Evolutionary conservation across 1,284 basidiomycete genomes (phyloP).

Genomic region (Grifola frondosa): DNA sequence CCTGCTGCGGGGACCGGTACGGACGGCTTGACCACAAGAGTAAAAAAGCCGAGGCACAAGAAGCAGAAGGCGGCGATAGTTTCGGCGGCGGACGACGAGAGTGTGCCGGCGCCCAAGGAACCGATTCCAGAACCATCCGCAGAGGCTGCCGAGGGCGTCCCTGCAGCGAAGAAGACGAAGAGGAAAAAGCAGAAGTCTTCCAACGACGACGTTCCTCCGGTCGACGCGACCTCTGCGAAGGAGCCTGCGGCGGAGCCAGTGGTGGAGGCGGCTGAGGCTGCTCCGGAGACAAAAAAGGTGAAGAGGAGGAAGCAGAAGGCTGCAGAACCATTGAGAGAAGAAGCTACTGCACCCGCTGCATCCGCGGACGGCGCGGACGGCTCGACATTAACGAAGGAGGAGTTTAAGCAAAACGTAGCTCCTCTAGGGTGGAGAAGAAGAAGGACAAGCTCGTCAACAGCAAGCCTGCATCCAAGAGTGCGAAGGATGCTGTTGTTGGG

Average conservation of each 20-base stretch:
- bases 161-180: constrained; percentile 20
- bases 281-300: not conserved
- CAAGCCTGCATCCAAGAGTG: constrained; percentile 43
- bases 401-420: constrained; percentile 48
- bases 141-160: constrained; percentile 6
- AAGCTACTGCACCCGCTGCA: constrained; percentile 1
- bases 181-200: constrained; percentile 20
- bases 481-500: constrained; percentile 54
- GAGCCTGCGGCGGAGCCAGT: not conserved
- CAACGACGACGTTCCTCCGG: constrained; percentile 1
- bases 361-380: not conserved
- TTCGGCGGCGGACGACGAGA: constrained; percentile 2
- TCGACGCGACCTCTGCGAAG: not conserved
- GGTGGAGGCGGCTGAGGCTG: too few relatives aligned
- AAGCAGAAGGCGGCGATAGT: constrained; percentile 50
- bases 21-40: constrained; percentile 9
- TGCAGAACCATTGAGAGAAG: not conserved
- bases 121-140: too few relatives aligned
- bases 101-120: not conserved
- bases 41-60: constrained; percentile 43
- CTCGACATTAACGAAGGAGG: constrained; percentile 17
- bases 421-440: constrained; percentile 53
- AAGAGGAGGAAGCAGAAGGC: too few relatives aligned
- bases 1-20: constrained; percentile 7
- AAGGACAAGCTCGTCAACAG: constrained; percentile 52